Percentiles rank a stretch among this genome's conserved stretches.
phyloP scores from a whole-genome alignment of 2,329 filamentous ascomycete species.

The Fusarium citri region DNA sequence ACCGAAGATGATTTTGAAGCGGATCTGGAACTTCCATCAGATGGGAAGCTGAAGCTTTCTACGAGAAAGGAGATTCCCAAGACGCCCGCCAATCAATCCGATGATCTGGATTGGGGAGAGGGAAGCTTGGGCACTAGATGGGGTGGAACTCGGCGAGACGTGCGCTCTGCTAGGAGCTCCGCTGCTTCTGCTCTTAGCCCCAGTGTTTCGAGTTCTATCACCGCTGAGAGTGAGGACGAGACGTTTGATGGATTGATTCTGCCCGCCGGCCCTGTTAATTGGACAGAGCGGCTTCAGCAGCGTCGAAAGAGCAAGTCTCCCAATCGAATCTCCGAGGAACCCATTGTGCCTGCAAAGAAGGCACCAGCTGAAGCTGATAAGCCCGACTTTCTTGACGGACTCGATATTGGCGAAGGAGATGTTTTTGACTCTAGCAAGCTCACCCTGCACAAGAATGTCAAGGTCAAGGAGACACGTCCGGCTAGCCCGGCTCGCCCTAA shows the following conservation, averaged over 20 bases:
- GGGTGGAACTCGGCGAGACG: constrained; percentile 84
- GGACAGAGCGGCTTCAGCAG: constrained; percentile 80
- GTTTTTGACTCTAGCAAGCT: constrained; percentile 84
- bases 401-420: constrained; percentile 88
- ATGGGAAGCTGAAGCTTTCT: constrained; percentile 74
- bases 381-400: constrained; percentile 86
- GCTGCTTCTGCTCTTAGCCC: constrained; percentile 91
- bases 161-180: constrained; percentile 84
- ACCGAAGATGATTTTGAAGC: constrained; percentile 76
- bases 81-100: constrained; percentile 69
- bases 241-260: constrained; percentile 89
- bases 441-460: constrained; percentile 90
- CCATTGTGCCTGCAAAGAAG: constrained; percentile 49
- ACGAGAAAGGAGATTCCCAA: constrained; percentile 71
- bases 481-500: constrained; percentile 77
- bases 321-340: constrained; percentile 58
- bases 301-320: constrained; percentile 72
- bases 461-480: constrained; percentile 78
- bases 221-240: constrained; percentile 93
- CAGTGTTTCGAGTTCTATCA: constrained; percentile 91
- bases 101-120: constrained; percentile 94
- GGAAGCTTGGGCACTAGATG: constrained; percentile 92
- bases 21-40: constrained; percentile 77
- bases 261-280: constrained; percentile 84
- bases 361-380: constrained; percentile 58